Base-by-base conservation (phyloP, 805 yeast species). In the Pichia ethanolica region DNA sequence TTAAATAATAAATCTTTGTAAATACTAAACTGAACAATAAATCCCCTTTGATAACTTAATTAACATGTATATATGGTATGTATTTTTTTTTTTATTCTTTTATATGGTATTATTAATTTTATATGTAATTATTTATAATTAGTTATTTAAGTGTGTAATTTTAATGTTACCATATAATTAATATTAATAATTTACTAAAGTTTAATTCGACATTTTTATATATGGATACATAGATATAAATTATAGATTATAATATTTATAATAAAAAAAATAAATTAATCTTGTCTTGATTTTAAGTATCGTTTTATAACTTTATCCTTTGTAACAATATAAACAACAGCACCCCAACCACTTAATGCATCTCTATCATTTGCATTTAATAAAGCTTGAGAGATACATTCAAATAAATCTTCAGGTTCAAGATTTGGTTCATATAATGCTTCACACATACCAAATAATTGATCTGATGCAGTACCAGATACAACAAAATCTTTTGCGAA, bases 311-410 rank as follows among this genome's bases (percentile, higher is more conserved):
- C 95, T 68, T 88, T 86, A 65, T 91, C 98, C 70, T 89, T 89
- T 43, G 95, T 87, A 46, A 93, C 80, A 48, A 93, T 73, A 69
- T 91, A 91, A 27, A 93, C 98, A 14, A 88, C 86, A 8, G 96
- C 97, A 62, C 99, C 99, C 97, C 97, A 93, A 57, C 99, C 99
- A 33, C 95, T 83, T 51, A 93, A 75, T 6, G 97, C 96, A 69
- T 93, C 99, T 75, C 99, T 86, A 69, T 93, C 99, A 36, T 86
- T 95, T 20, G 97, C 98, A 65, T 86, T 89, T 72, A 93, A 73
- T 52, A 93, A 72, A 1, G 97, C 91, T 70, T 93, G 99, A 58
- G 95, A 82, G 57, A 89, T 86, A 39, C 98, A 91, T 69, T 93
- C 98, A 64, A 93, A 93, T 58, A 93, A 73, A 67, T 93, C 97